Evolutionary conservation across 2,329 filamentous ascomycete species (phyloP).

Genomic region (Nemania abortiva): DNA sequence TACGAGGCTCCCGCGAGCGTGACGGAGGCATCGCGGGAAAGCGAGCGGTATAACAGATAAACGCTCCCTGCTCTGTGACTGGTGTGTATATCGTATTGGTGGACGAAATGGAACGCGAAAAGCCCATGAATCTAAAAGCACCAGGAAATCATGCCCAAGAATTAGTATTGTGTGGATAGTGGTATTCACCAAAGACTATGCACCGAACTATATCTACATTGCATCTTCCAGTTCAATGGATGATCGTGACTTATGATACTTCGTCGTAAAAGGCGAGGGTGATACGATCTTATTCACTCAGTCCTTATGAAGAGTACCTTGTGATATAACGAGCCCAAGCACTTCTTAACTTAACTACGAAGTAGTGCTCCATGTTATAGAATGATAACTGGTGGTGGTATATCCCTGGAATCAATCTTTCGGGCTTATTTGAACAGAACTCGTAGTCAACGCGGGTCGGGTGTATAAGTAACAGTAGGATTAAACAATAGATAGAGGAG

Average conservation of each 20-base stretch:
- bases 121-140: neutral
- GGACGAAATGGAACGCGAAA: neutral
- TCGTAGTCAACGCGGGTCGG: no score
- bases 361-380: neutral
- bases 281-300: no score
- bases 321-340: neutral
- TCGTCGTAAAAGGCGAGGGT: no score
- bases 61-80: neutral
- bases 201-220: no score
- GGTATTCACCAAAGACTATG: neutral
- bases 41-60: slow-evolving; percentile 41
- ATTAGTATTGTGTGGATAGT: neutral
- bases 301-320: neutral
- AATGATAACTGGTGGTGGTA: neutral
- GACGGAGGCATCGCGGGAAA: slow-evolving; percentile 52
- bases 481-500: no score
- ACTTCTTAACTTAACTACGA: neutral
- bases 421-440: no score
- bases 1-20: slow-evolving; percentile 58
- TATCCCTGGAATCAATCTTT: no score
- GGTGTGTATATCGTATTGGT: neutral
- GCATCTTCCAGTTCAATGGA: no score
- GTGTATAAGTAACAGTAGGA: no score
- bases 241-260: no score
- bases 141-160: neutral